A percentile compares a stretch with the other conserved stretches of the same genome.
Evolutionary conservation across 129 eudicot species (phyloP).

Genomic region (Erigeron canadensis): DNA sequence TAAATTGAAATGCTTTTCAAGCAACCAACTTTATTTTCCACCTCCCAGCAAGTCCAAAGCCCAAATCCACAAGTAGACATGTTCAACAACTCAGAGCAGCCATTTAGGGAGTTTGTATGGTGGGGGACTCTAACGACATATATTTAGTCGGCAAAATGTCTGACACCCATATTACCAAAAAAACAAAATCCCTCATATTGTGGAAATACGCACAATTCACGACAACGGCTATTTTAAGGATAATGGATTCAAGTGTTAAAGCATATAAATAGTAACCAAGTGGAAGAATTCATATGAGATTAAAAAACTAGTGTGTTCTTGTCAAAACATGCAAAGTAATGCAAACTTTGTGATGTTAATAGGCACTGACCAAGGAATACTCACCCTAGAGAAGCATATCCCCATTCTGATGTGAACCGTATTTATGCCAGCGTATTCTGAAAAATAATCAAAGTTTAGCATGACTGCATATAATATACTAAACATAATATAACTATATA

Average conservation of each 20-base stretch:
- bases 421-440: constrained; percentile 11
- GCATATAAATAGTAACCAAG: neutral
- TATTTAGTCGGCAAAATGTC: too few relatives aligned
- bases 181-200: constrained; percentile 8
- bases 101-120: too few relatives aligned
- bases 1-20: neutral
- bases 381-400: constrained; percentile 53
- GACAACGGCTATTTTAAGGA: neutral
- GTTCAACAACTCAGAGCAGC: constrained; percentile 9
- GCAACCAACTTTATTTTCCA: neutral
- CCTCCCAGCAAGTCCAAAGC: neutral
- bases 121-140: too few relatives aligned
- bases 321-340: constrained; percentile 1
- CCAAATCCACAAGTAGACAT: too few relatives aligned
- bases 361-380: neutral
- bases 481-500: neutral
- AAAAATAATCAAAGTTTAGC: constrained; percentile 18
- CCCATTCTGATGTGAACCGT: constrained; percentile 45
- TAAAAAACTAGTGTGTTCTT: neutral
- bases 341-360: neutral
- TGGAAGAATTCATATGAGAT: constrained; percentile 2
- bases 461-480: constrained; percentile 4
- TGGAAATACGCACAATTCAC: constrained; percentile 9
- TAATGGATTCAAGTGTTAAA: neutral
- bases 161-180: neutral